Conservation (phyloP, 257 asterid genomes). For the Solanum chiquidenum region DNA sequence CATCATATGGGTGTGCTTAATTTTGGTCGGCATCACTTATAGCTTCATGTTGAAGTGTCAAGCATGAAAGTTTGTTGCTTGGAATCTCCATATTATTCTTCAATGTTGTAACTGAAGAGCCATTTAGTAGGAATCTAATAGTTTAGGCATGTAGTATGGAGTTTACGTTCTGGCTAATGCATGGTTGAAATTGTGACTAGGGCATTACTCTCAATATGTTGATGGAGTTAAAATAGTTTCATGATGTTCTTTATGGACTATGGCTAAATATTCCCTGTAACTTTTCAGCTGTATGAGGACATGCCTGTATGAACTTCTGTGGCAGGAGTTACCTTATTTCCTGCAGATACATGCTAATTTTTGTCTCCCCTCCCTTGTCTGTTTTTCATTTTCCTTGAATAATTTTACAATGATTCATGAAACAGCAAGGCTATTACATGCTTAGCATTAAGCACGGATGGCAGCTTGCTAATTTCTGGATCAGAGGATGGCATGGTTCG, state of each 20-base stretch:
- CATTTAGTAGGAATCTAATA: neutral
- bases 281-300: neutral
- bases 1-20: neutral
- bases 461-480: slow-evolving; percentile 63
- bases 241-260: neutral
- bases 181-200: neutral
- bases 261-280: neutral
- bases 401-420: slow-evolving; percentile 13
- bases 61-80: neutral
- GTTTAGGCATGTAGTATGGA: neutral
- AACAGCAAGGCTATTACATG: slow-evolving; percentile 84
- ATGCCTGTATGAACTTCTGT: neutral
- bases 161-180: neutral
- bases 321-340: neutral
- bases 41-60: neutral
- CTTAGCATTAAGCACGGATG: slow-evolving; percentile 70
- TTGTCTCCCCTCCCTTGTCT: neutral
- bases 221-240: neutral
- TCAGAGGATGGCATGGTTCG: slow-evolving; percentile 90
- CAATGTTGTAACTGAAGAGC: neutral
- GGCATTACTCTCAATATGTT: neutral
- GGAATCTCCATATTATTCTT: neutral
- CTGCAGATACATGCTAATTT: neutral
- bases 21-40: neutral
- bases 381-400: slow-evolving; percentile 1